Conservation (phyloP, 2,329 filamentous ascomycete species). For the Neonectria hederae region DNA sequence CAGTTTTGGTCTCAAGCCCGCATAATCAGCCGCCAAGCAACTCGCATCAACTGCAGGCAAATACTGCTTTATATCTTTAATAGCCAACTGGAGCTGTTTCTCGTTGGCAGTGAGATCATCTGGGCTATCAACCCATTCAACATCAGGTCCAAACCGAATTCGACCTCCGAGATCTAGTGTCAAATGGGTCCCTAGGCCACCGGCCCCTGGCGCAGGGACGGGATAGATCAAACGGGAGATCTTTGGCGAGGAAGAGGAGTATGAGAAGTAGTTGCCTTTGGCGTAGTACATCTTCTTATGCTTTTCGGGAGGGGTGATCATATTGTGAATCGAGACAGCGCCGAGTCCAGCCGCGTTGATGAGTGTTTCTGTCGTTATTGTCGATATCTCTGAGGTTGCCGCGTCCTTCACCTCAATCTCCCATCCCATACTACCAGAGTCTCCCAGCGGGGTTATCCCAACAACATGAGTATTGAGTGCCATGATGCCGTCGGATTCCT, state of each 20-base stretch:
- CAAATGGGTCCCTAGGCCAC: conserved; percentile 90
- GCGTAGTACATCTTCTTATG: conserved; percentile 78
- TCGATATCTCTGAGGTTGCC: conserved; percentile 57
- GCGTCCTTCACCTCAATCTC: conserved; percentile 67
- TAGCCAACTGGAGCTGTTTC: conserved; percentile 69
- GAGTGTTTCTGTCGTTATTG: conserved; percentile 78
- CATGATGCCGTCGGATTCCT: conserved; percentile 79
- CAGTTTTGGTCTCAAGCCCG: conserved; percentile 90
- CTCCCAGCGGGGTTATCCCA: conserved; percentile 61
- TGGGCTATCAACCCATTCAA: conserved; percentile 86
- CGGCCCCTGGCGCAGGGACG: conserved; percentile 81
- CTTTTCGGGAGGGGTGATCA: conserved; percentile 71
- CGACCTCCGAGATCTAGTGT: conserved; percentile 88
- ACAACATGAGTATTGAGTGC: conserved; percentile 76
- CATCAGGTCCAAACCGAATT: conserved; percentile 91
- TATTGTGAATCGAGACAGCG: conserved; percentile 83
- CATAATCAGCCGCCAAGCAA: conserved; percentile 82
- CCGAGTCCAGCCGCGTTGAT: conserved; percentile 91
- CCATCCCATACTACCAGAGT: conserved; percentile 71
- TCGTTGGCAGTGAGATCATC: conserved; percentile 73
- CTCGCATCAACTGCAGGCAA: conserved; percentile 76
- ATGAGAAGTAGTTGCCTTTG: conserved; percentile 96
- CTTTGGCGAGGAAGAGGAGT: conserved; percentile 69
- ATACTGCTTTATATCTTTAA: conserved; percentile 80
- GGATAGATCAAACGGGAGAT: conserved; percentile 86